Percentiles rank a stretch among this genome's conserved stretches.
Evolutionary conservation across 495 filamentous ascomycete species (phyloP).

Genomic region (Hyaloscypha bicolor): DNA sequence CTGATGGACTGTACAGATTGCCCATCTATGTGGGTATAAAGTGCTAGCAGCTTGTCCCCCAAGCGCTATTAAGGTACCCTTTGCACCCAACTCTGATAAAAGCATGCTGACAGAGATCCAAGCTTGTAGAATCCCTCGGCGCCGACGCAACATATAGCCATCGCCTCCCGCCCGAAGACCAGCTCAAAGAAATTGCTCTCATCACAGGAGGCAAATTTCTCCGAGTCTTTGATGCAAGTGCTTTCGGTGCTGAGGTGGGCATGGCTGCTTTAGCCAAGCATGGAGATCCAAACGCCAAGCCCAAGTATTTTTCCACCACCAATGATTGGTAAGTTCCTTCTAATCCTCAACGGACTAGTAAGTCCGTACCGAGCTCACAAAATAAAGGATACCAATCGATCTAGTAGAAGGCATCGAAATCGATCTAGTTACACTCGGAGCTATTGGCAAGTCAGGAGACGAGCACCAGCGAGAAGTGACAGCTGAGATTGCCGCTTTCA

Average conservation of each 20-base stretch:
- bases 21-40: slow-evolving; percentile 42
- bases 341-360: not conserved
- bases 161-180: slow-evolving; percentile 36
- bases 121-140: slow-evolving; percentile 29
- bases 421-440: slow-evolving; percentile 15
- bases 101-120: not conserved
- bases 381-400: slow-evolving; percentile 20
- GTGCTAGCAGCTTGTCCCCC: slow-evolving; percentile 45
- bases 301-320: slow-evolving; percentile 44
- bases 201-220: slow-evolving; percentile 43
- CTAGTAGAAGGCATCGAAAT: slow-evolving; percentile 23
- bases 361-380: not conserved
- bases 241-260: slow-evolving; percentile 37
- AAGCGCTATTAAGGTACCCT: slow-evolving; percentile 34
- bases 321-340: slow-evolving; percentile 42
- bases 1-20: slow-evolving; percentile 32
- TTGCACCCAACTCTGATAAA: not conserved
- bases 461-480: slow-evolving; percentile 13
- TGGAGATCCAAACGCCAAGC: slow-evolving; percentile 9
- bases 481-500: slow-evolving; percentile 17
- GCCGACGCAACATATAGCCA: slow-evolving; percentile 46
- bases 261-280: slow-evolving; percentile 32
- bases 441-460: slow-evolving; percentile 19
- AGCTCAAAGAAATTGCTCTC: slow-evolving; percentile 39
- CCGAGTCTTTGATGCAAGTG: slow-evolving; percentile 44